Conservation (phyloP, 164 flowering plant species). For the Aristolochia californica region DNA sequence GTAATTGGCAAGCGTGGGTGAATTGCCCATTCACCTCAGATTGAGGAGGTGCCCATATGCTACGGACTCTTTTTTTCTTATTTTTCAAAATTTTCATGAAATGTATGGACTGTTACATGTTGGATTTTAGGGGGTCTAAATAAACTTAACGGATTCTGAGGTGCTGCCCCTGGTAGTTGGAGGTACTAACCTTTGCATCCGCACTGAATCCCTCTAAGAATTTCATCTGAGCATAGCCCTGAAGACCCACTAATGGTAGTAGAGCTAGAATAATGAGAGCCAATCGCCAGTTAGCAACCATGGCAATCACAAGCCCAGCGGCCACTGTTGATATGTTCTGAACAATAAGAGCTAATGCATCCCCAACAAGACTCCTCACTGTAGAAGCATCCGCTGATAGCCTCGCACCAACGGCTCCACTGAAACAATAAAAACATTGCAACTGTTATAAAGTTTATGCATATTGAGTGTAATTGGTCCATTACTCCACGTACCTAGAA, state of each 20-base stretch:
- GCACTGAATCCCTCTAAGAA: conserved; percentile 27
- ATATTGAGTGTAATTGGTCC: neutral
- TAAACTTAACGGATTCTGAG: neutral
- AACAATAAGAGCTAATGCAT: conserved; percentile 26
- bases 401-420: conserved; percentile 43
- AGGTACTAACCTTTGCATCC: conserved; percentile 28
- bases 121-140: neutral
- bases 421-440: conserved; percentile 6
- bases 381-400: conserved; percentile 22
- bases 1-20: too few species aligned
- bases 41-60: too few species aligned
- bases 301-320: conserved; percentile 30
- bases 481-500: conserved; percentile 32
- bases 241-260: conserved; percentile 25
- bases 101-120: too few species aligned
- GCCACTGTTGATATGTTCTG: conserved; percentile 29
- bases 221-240: conserved; percentile 25
- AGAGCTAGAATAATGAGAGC: conserved; percentile 23
- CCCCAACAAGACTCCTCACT: conserved; percentile 31
- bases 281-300: conserved; percentile 33
- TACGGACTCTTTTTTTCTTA: too few species aligned
- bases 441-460: neutral
- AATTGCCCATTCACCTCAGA: too few species aligned
- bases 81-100: too few species aligned
- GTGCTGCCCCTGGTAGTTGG: neutral